These are phyloP conservation scores for Helianthus tuberosus DNA, from an alignment of 129 eudicot species.

Conservation along the genomic window DNA sequence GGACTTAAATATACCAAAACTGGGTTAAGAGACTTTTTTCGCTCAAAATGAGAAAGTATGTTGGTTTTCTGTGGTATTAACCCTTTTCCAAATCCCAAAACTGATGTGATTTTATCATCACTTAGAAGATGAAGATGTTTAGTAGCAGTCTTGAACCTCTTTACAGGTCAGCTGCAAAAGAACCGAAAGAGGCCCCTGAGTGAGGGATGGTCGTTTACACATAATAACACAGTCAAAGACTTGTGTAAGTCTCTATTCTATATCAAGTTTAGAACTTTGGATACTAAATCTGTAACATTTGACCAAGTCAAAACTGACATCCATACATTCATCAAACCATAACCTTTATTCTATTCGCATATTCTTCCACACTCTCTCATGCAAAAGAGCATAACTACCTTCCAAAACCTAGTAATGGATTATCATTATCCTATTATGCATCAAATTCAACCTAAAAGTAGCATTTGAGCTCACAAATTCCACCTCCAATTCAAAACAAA, in stretches of 20 bases:
- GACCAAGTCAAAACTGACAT: background rate
- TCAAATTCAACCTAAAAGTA: background rate
- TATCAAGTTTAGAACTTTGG: conserved; percentile 13
- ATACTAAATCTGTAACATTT: background rate
- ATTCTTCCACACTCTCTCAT: conserved; percentile 6
- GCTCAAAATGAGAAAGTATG: no score
- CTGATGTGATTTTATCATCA: background rate
- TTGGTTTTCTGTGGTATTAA: background rate
- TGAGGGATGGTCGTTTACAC: background rate
- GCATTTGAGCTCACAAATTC: background rate
- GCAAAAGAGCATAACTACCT: background rate
- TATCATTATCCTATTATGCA: background rate
- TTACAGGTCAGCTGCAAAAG: conserved; percentile 1
- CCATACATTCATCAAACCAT: conserved; percentile 1
- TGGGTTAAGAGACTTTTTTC: no score
- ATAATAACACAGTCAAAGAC: background rate
- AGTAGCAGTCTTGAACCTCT: background rate
- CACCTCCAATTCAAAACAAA: background rate
- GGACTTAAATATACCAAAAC: background rate
- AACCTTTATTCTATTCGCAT: background rate
- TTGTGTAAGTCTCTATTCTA: background rate
- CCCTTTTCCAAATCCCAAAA: background rate
- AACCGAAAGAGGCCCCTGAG: background rate
- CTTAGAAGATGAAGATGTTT: background rate
- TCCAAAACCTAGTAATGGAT: conserved; percentile 9